Conservation (phyloP, 2,329 filamentous ascomycete genomes). For the Colletotrichum sp. region DNA sequence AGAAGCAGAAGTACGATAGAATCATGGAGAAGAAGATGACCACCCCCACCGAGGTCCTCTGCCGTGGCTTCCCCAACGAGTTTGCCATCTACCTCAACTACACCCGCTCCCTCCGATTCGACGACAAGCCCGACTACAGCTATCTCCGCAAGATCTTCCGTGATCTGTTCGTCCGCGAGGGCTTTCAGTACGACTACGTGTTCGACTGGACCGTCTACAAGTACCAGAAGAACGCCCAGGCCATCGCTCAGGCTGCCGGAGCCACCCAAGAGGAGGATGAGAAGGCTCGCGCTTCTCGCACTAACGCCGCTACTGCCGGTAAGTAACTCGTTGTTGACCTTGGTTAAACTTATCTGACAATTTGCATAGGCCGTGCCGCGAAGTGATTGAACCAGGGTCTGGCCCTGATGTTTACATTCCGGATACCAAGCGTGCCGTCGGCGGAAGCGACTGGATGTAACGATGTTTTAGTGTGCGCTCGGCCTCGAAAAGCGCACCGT, state of each 20-base stretch:
- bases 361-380: conserved; percentile 80
- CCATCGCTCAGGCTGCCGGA: conserved; percentile 79
- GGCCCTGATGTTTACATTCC: conserved; percentile 68
- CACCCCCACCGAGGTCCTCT: conserved; percentile 96
- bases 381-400: conserved; percentile 76
- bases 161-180: conserved; percentile 97
- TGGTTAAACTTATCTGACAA: conserved; percentile 72
- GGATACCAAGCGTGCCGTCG: conserved; percentile 76
- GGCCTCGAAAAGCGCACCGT: conserved; percentile 72
- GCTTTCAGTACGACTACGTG: conserved; percentile 99
- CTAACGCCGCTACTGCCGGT: conserved; percentile 68
- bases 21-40: conserved; percentile 99
- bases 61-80: conserved; percentile 98
- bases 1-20: conserved; percentile 99
- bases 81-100: conserved; percentile 99
- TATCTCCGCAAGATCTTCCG: conserved; percentile 99
- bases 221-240: conserved; percentile 97
- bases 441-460: conserved; percentile 93
- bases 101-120: conserved; percentile 96
- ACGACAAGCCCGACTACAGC: conserved; percentile 99
- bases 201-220: conserved; percentile 99
- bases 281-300: conserved; percentile 73
- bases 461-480: conserved; percentile 83
- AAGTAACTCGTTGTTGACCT: conserved; percentile 62
- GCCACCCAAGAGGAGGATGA: conserved; percentile 71